Conservation (phyloP, 345 rosid genomes). For the Lepidium sativum region DNA sequence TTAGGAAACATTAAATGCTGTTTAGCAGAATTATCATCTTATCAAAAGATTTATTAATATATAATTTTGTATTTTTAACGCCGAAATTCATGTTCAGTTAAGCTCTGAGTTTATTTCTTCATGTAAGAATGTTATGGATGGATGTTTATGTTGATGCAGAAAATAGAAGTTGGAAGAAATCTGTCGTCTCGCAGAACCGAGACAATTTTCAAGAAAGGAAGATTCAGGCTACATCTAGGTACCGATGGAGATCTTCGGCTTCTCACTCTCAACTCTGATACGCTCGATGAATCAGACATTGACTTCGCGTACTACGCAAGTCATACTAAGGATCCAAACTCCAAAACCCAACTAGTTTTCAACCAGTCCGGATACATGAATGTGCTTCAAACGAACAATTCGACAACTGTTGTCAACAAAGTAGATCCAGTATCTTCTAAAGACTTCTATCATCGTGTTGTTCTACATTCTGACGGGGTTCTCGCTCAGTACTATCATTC, state of each 20-base stretch:
- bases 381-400: slow-evolving; percentile 25
- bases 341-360: slow-evolving; percentile 30
- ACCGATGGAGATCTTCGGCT: slow-evolving; percentile 1
- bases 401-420: not conserved
- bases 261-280: slow-evolving; percentile 8
- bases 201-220: slow-evolving; percentile 8
- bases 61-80: no score
- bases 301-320: slow-evolving; percentile 29
- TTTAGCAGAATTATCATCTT: no score
- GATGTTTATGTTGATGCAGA: not conserved
- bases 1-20: no score
- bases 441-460: slow-evolving; percentile 36
- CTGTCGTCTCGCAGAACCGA: slow-evolving; percentile 7
- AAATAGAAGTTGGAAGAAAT: not conserved
- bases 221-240: not conserved
- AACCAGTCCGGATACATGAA: slow-evolving; percentile 40
- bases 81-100: no score
- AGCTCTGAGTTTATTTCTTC: no score
- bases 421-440: not conserved
- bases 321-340: not conserved
- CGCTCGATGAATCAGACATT: not conserved
- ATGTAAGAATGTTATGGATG: not conserved
- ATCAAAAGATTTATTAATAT: no score
- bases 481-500: slow-evolving; percentile 49
- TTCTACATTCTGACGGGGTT: slow-evolving; percentile 50